phyloP scores from a whole-genome alignment of 306 rosid species.

The Rosa lucieae region DNA sequence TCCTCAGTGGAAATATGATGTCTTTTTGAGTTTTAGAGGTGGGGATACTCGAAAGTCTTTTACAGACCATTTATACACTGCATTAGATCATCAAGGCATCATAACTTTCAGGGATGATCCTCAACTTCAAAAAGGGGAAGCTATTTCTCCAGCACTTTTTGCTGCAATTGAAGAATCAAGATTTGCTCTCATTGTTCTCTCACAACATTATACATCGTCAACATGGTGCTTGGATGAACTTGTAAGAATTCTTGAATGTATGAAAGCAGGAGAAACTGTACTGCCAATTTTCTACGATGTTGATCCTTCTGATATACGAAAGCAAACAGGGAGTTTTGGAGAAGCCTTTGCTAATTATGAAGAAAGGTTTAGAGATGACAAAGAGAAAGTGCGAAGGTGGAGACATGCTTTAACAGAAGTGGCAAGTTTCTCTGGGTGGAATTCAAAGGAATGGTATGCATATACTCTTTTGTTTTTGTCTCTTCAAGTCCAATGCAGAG shows the following conservation, averaged over 20 bases:
- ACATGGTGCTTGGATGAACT: conserved; percentile 4
- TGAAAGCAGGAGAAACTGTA: background rate
- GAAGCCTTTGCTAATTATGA: background rate
- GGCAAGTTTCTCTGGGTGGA: conserved; percentile 1
- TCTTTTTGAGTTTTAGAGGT: background rate
- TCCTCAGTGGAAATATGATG: background rate
- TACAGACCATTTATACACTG: background rate
- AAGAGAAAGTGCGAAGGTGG: background rate
- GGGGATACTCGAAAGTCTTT: background rate
- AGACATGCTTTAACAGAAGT: background rate
- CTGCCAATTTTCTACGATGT: background rate
- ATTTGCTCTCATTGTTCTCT: background rate
- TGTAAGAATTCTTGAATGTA: background rate
- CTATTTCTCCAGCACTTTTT: background rate
- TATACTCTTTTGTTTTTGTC: background rate
- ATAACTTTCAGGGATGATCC: background rate
- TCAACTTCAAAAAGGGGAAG: background rate
- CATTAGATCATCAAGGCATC: background rate
- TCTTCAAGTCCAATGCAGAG: background rate
- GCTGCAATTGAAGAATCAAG: background rate
- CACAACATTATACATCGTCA: background rate
- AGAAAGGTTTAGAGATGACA: background rate
- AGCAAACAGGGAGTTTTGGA: background rate
- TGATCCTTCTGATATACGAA: background rate
- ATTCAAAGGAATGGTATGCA: background rate